These are phyloP conservation scores for Ustilago bromivora DNA, from an alignment of 1,284 basidiomycete genomes.

Conservation along the genomic window DNA sequence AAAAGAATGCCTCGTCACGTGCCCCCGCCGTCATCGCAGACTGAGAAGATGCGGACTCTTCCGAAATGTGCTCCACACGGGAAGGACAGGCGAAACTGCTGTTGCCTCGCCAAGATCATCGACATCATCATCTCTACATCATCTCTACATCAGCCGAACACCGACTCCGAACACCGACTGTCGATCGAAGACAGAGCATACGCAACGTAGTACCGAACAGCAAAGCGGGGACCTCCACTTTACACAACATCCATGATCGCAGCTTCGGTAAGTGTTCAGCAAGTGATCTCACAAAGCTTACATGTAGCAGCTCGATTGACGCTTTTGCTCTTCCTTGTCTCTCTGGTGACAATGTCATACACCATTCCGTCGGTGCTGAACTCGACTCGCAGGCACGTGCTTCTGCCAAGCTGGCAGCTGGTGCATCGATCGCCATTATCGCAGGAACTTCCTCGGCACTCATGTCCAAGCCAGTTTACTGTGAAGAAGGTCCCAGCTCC, in stretches of 20 bases:
- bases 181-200: neutral
- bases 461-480: constrained; percentile 34
- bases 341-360: neutral
- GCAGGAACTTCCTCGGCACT: constrained; percentile 31
- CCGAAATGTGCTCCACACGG: constrained; percentile 10
- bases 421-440: constrained; percentile 24
- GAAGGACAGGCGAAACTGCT: neutral
- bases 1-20: neutral
- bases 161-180: neutral
- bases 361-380: neutral
- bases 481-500: constrained; percentile 31
- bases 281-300: neutral
- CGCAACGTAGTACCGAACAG: neutral
- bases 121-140: neutral
- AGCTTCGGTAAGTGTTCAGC: constrained; percentile 33
- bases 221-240: neutral
- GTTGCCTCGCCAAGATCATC: neutral
- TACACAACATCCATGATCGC: constrained; percentile 21
- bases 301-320: neutral
- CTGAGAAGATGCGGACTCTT: constrained; percentile 5
- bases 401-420: constrained; percentile 34
- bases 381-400: constrained; percentile 16
- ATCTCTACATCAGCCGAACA: neutral
- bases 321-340: neutral
- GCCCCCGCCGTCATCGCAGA: neutral